Evolutionary conservation across 1,139 yeast genomes (phyloP), one percentile per base, ranked within the genome.

Genomic region (Scheffersomyces quercinus): DNA sequence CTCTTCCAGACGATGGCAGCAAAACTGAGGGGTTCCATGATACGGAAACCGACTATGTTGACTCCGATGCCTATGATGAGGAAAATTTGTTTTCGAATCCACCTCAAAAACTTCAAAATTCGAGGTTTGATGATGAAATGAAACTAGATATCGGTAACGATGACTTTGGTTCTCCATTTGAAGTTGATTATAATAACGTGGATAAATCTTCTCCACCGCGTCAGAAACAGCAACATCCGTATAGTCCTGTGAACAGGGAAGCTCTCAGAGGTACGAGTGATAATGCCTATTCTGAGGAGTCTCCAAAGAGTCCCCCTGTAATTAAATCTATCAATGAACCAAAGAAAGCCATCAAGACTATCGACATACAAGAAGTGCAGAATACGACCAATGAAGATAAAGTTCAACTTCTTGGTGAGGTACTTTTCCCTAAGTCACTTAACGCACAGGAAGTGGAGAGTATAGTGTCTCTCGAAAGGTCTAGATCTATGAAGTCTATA

Each of bases 371-470:
- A 31, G 31, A 24, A 3, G n/a, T 31, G 29, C 9, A 12, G 24
- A 30, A 36, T 30, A 10, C 16, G 28, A 26, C 28, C 10, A 8
- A 24, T 26, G 43, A 37, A n/a, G 31, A 36, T 26, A 38, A 38
- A 24, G 49, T 42, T 13, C 44, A 55, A 35, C 52, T 74, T 36
- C 52, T 68, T 24, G 91, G 93, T 10, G 91, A 85, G 46, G 79
- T 83, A 0, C 64, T 85, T 35, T 86, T 86, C 59, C 95, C 95
- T 0, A 85, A 83, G 56, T 77, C 81, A 3, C 68, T 86, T 37
- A 83, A 76, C 49, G 71, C 79, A 0, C 81, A 77, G 43, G 95
- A 86, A 59, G 88, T 86, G 12, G 88, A 84, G 52, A 82, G 87
- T 39, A 86, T 86, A 47, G 84, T 84, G 1, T 79, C 88, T 4